Base-by-base conservation (phyloP, 2,329 filamentous ascomycete genomes). In the Fusarium staphyleae region DNA sequence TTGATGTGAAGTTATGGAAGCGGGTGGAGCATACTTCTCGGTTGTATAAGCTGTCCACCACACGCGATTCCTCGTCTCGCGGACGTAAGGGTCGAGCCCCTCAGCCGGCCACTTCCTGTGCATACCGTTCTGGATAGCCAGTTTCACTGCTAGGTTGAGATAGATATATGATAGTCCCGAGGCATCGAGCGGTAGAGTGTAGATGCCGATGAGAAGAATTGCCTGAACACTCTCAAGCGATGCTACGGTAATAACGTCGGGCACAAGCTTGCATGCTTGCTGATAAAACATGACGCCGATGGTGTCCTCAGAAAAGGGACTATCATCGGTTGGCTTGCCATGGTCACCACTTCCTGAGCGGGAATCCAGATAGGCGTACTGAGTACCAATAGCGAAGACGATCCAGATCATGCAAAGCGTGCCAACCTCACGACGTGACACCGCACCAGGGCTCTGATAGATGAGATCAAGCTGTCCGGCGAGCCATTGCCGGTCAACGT, bases 41-140 rank as follows among this genome's bases (percentile, higher is more conserved):
- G 82, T 78, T 0, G 80, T 81, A 60, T 83, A 84, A 1, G 76
- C 76, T 4, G 80, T 83, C 81, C 81, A 84, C 73, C 81, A 84
- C 8, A 84, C 78, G 2, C 81, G 75, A 61, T 82, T 83, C 14
- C 81, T 74, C 3, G 76, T 78, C 70, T 84, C 81, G 12, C 79
- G 72, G 54, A 80, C 77, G 24, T 74, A 73, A 10, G 76, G 70
- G 24, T 80, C 77, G 10, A 83, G 71, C 0, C 74, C 77, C 42
- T 77, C 75, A 2, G 77, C 78, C 2, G 75, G 70, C 51, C 78
- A 80, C 47, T 74, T 78, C 41, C 82, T 74, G 58, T 85, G 82
- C 81, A 85, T 83, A 9, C 82, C 82, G 62, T 85, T 85, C 55
- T 84, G 81, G 12, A 85, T 83, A 2, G 81, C 82, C 52, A 85